Percentiles rank a stretch among this genome's conserved stretches.
Conservation (phyloP, 495 filamentous ascomycete species). For the Aspergillus leporis region DNA sequence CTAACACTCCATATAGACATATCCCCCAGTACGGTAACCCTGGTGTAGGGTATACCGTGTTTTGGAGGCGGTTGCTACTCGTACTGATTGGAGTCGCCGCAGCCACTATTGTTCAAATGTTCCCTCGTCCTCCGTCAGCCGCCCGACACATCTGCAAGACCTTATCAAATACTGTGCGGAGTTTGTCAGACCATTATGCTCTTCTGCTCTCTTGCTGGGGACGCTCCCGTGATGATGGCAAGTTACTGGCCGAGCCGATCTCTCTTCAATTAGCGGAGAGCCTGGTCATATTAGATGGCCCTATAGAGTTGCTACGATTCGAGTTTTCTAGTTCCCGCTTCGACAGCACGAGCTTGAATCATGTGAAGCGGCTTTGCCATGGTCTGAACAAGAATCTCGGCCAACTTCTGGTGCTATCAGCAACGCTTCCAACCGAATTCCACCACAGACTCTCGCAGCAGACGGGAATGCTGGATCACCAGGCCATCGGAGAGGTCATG, state of each 20-base stretch:
- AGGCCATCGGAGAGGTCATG: slow-evolving; percentile 43
- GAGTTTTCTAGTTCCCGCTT: slow-evolving; percentile 47
- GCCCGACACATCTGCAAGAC: slow-evolving; percentile 42
- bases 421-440: slow-evolving; percentile 32
- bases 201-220: slow-evolving; percentile 45
- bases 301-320: slow-evolving; percentile 34
- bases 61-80: slow-evolving; percentile 45
- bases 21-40: slow-evolving; percentile 43
- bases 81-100: slow-evolving; percentile 43
- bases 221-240: slow-evolving; percentile 22
- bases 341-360: slow-evolving; percentile 33
- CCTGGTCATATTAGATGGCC: slow-evolving; percentile 32
- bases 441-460: slow-evolving; percentile 29
- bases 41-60: slow-evolving; percentile 44
- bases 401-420: slow-evolving; percentile 36
- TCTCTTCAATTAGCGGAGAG: slow-evolving; percentile 34
- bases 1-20: slow-evolving; percentile 22
- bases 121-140: slow-evolving; percentile 46
- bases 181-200: slow-evolving; percentile 46
- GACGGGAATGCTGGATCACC: slow-evolving; percentile 39
- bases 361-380: slow-evolving; percentile 39
- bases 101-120: slow-evolving; percentile 40
- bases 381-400: slow-evolving; percentile 37
- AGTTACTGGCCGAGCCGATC: slow-evolving; percentile 33
- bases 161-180: slow-evolving; percentile 38